Evolutionary conservation across 2,329 filamentous ascomycete genomes (phyloP).

Genomic region (Exophiala phaeomuriformis): DNA sequence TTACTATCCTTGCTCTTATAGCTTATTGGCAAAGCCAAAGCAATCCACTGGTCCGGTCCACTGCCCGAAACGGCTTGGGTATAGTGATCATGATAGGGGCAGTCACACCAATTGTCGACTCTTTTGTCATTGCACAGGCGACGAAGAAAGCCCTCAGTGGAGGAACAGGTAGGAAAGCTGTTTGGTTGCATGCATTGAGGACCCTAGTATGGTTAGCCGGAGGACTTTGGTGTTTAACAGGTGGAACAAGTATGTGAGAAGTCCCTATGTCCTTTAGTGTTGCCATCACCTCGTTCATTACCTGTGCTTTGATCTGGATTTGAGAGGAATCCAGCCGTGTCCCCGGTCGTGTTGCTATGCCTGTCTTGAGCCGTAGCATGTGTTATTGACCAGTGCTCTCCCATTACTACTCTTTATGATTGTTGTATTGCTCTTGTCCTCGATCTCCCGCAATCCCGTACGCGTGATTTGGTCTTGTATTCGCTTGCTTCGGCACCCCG

Average conservation of each 20-base stretch:
- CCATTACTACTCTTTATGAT: too few species aligned
- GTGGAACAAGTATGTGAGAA: not conserved
- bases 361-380: too few species aligned
- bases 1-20: conserved; percentile 14
- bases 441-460: too few species aligned
- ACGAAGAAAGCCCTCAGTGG: conserved; percentile 1
- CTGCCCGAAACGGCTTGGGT: conserved; percentile 15
- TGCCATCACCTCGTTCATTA: not conserved
- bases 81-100: conserved; percentile 16
- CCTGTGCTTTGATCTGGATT: too few species aligned
- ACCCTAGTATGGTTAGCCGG: conserved; percentile 10
- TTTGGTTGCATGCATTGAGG: conserved; percentile 6
- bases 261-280: not conserved
- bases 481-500: too few species aligned
- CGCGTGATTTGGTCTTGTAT: too few species aligned
- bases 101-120: conserved; percentile 15
- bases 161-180: conserved; percentile 9
- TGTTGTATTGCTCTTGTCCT: too few species aligned
- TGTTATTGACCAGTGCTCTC: too few species aligned
- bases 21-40: conserved; percentile 16
- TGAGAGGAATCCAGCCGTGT: too few species aligned
- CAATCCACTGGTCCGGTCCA: not conserved
- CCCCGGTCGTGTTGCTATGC: too few species aligned
- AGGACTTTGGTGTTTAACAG: conserved; percentile 18
- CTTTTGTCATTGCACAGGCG: conserved; percentile 11